Evolutionary conservation across 2,329 filamentous ascomycete genomes (phyloP).

Genomic region (Verticillium longisporum): DNA sequence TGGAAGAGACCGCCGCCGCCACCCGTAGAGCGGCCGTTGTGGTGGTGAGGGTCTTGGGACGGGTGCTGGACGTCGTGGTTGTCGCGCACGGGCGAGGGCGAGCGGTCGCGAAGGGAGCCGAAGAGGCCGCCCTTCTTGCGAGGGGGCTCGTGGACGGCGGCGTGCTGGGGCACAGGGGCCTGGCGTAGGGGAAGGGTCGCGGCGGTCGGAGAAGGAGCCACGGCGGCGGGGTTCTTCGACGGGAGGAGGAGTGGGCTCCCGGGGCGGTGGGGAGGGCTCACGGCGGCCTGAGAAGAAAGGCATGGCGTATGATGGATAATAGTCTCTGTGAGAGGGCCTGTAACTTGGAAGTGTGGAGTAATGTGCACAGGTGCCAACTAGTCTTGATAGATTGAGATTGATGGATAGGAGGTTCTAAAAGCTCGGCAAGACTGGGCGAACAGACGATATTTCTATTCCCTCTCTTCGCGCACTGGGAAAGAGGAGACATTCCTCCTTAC

Average conservation of each 20-base stretch:
- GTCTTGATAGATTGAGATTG: no score
- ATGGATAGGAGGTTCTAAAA: neutral
- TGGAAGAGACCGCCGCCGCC: conserved; percentile 16
- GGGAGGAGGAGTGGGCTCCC: conserved; percentile 18
- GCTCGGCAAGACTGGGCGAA: neutral
- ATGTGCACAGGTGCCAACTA: no score
- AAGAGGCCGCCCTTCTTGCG: conserved; percentile 28
- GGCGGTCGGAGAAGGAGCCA: conserved; percentile 17
- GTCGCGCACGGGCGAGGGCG: conserved; percentile 12
- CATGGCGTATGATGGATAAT: conserved; percentile 10
- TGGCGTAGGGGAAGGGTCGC: conserved; percentile 21
- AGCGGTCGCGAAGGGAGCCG: conserved; percentile 17
- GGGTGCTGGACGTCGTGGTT: neutral
- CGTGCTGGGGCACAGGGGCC: conserved; percentile 18
- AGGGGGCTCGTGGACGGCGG: conserved; percentile 14
- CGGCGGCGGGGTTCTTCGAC: conserved; percentile 12
- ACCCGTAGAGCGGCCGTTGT: conserved; percentile 5
- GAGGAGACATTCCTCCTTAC: neutral
- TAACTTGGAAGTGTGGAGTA: no score
- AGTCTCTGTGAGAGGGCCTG: neutral
- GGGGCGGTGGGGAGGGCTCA: conserved; percentile 21
- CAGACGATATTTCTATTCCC: neutral
- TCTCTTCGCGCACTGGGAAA: neutral
- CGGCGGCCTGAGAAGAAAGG: conserved; percentile 18
- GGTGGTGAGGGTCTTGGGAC: neutral